Evolutionary conservation across 2,329 filamentous ascomycete genomes (phyloP).

Genomic region (Hypomyces perniciosus): DNA sequence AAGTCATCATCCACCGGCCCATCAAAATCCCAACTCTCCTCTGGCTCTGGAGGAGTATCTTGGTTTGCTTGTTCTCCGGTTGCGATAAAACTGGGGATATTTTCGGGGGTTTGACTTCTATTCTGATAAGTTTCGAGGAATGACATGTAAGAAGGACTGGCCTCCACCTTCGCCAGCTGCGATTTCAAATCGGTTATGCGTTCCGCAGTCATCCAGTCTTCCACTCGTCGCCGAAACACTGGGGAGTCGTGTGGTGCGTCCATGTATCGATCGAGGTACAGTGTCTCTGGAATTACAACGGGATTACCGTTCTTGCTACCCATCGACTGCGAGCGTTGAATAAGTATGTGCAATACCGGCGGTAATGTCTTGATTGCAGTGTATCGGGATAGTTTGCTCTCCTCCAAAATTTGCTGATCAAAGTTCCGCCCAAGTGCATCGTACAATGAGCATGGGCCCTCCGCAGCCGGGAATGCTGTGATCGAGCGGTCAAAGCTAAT

Average conservation of each 20-base stretch:
- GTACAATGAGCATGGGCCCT: conserved; percentile 60
- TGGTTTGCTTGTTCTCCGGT: conserved; percentile 3
- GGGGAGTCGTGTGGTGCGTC: conserved; percentile 55
- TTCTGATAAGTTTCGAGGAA: conserved; percentile 25
- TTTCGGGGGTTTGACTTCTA: conserved; percentile 16
- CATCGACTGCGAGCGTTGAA: conserved; percentile 75
- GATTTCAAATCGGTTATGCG: conserved; percentile 52
- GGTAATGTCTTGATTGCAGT: conserved; percentile 71
- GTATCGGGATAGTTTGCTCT: conserved; percentile 57
- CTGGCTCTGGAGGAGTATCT: not conserved
- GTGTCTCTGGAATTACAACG: conserved; percentile 69
- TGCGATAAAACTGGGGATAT: not conserved
- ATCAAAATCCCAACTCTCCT: conserved; percentile 34
- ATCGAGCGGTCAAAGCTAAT: conserved; percentile 56
- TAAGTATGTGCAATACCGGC: conserved; percentile 81
- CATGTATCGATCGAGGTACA: conserved; percentile 88
- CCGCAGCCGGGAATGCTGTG: conserved; percentile 51
- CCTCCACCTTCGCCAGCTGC: conserved; percentile 23
- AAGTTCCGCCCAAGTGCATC: conserved; percentile 81
- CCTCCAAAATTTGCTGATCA: conserved; percentile 68
- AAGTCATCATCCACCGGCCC: conserved; percentile 33
- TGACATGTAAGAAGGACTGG: conserved; percentile 20
- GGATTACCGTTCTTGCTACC: conserved; percentile 70
- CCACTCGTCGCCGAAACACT: conserved; percentile 57
- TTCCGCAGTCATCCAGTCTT: conserved; percentile 69